Conservation (phyloP, 805 yeast species). For the Candida manassasensis region DNA sequence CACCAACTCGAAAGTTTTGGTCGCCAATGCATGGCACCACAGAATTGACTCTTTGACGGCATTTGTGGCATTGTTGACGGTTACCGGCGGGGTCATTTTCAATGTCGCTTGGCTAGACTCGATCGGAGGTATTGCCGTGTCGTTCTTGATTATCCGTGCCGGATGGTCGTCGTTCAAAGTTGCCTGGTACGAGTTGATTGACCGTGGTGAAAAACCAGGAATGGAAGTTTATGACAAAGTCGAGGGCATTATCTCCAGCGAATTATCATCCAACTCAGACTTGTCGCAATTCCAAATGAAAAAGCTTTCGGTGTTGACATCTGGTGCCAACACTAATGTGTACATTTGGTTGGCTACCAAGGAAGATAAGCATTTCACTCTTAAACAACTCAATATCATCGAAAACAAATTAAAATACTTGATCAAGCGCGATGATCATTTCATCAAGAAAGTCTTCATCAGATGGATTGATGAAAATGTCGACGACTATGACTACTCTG, state of each 20-base stretch:
- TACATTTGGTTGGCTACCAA: conserved; percentile 24
- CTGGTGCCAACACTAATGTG: conserved; percentile 55
- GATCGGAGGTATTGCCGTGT: conserved; percentile 85
- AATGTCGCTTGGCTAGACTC: conserved; percentile 84
- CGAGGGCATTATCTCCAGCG: conserved; percentile 33
- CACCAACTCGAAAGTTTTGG: conserved; percentile 80
- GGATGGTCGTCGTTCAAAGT: conserved; percentile 71
- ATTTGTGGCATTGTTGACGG: conserved; percentile 82
- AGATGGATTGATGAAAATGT: conserved; percentile 24
- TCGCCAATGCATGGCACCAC: conserved; percentile 99
- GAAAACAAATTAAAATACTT: conserved; percentile 30
- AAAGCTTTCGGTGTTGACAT: conserved; percentile 44
- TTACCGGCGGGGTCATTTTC: conserved; percentile 76
- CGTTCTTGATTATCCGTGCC: conserved; percentile 75
- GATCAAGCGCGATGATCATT: conserved; percentile 36
- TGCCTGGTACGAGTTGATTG: conserved; percentile 74
- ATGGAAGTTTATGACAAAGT: conserved; percentile 47
- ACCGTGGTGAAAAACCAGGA: conserved; percentile 53
- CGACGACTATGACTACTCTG: conserved; percentile 1
- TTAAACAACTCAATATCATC: conserved; percentile 24
- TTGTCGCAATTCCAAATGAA: conserved; percentile 27
- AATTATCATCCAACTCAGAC: conserved; percentile 21
- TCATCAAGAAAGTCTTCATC: conserved; percentile 39
- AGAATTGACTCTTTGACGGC: conserved; percentile 92
- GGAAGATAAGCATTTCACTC: conserved; percentile 22